These are phyloP conservation scores for Lecanicillium sp. DNA, from an alignment of 2,329 filamentous ascomycete species.

Conservation along the genomic window DNA sequence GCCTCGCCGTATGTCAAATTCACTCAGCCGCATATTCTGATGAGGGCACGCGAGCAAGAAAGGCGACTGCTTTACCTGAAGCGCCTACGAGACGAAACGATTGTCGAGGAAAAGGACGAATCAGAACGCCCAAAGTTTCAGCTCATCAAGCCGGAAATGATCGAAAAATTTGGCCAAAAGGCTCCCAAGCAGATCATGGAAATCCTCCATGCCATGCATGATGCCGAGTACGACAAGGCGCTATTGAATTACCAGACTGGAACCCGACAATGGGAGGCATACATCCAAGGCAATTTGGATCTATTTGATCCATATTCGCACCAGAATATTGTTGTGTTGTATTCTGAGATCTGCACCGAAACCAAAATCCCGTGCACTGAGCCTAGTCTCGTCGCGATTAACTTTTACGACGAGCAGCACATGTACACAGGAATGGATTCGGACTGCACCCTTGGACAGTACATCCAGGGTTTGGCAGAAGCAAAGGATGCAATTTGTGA, in stretches of 20 bases:
- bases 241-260: constrained; percentile 91
- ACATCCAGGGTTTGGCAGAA: constrained; percentile 83
- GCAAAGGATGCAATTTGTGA: constrained; percentile 71
- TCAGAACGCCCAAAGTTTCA: constrained; percentile 70
- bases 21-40: constrained; percentile 85
- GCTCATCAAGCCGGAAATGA: constrained; percentile 92
- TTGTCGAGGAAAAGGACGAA: constrained; percentile 48
- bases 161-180: constrained; percentile 73
- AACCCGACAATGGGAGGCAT: constrained; percentile 93
- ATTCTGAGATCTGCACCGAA: constrained; percentile 87
- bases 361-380: constrained; percentile 92
- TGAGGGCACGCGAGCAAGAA: constrained; percentile 88
- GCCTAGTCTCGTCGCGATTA: constrained; percentile 81
- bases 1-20: constrained; percentile 96
- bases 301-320: constrained; percentile 93
- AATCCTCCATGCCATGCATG: constrained; percentile 88
- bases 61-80: constrained; percentile 75
- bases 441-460: constrained; percentile 90
- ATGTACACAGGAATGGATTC: constrained; percentile 65
- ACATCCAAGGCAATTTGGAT: constrained; percentile 79
- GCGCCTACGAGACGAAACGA: constrained; percentile 71
- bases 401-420: constrained; percentile 91
- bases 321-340: constrained; percentile 91
- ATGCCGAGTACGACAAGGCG: constrained; percentile 94
- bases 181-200: constrained; percentile 85